A percentile compares a stretch with the other conserved stretches of the same genome.
phyloP scores from a whole-genome alignment of 1,284 basidiomycete genomes.

The Marasmius tenuissimus region DNA sequence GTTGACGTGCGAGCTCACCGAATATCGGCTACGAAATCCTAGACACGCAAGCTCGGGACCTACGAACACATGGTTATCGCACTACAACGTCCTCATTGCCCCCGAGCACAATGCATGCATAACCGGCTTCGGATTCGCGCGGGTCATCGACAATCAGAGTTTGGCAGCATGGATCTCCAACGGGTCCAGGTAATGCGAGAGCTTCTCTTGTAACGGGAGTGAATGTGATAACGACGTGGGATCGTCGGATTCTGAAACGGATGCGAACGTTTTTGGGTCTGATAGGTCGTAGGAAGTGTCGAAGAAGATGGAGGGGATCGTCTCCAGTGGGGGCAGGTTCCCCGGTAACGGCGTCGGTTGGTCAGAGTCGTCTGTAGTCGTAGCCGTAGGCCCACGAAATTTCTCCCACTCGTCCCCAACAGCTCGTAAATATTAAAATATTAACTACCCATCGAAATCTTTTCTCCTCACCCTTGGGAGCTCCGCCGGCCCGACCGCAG shows the following conservation, averaged over 20 bases:
- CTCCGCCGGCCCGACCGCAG: constrained; percentile 67
- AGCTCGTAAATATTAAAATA: constrained; percentile 75
- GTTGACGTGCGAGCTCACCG: no score
- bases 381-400: constrained; percentile 43
- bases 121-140: not conserved
- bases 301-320: constrained; percentile 85
- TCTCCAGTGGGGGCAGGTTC: constrained; percentile 68
- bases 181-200: constrained; percentile 92
- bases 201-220: constrained; percentile 82
- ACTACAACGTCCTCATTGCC: no score
- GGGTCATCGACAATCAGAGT: not conserved
- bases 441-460: constrained; percentile 85
- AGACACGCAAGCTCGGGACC: no score
- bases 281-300: constrained; percentile 80
- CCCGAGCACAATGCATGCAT: no score
- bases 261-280: constrained; percentile 80
- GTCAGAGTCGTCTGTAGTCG: constrained; percentile 17
- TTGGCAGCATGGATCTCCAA: constrained; percentile 76
- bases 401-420: constrained; percentile 79
- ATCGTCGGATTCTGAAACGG: constrained; percentile 72
- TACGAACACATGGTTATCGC: no score
- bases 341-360: constrained; percentile 23
- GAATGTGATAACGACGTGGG: constrained; percentile 64
- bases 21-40: no score
- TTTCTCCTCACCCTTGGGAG: constrained; percentile 79